Evolutionary conservation across 2,329 filamentous ascomycete genomes (phyloP).

Genomic region (Colletotrichum trifolii): DNA sequence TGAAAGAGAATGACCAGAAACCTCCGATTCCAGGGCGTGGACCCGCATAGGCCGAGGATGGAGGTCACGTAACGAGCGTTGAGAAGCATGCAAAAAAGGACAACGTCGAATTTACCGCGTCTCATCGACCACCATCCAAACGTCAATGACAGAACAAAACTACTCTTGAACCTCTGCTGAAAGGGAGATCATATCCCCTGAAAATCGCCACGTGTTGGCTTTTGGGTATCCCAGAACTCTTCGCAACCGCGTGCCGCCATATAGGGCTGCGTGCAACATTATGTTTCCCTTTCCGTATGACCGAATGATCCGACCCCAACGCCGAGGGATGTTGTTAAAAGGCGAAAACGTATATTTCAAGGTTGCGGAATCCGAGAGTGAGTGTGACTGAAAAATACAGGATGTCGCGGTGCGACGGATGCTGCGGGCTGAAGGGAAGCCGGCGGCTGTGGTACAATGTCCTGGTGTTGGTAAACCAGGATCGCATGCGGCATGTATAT

Average conservation of each 20-base stretch:
- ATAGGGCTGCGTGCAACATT: constrained; percentile 25
- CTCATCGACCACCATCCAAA: no score
- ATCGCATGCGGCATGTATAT: constrained; percentile 25
- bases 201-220: constrained; percentile 29
- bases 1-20: no score
- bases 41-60: no score
- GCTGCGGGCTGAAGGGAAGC: not conserved
- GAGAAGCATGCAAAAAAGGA: no score
- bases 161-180: no score
- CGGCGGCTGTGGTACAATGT: not conserved
- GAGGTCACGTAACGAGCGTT: no score
- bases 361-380: constrained; percentile 18
- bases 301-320: constrained; percentile 34
- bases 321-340: constrained; percentile 27
- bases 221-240: constrained; percentile 35
- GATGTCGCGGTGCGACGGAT: not conserved
- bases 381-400: constrained; percentile 12
- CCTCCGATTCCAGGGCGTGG: no score
- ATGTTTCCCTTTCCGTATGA: constrained; percentile 21
- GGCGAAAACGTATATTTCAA: constrained; percentile 26
- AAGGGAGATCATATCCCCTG: not conserved
- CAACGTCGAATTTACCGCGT: no score
- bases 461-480: not conserved
- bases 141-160: no score
- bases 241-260: constrained; percentile 21